phyloP scores from a whole-genome alignment of 208 protist genomes.

The Leishmania arabica region DNA sequence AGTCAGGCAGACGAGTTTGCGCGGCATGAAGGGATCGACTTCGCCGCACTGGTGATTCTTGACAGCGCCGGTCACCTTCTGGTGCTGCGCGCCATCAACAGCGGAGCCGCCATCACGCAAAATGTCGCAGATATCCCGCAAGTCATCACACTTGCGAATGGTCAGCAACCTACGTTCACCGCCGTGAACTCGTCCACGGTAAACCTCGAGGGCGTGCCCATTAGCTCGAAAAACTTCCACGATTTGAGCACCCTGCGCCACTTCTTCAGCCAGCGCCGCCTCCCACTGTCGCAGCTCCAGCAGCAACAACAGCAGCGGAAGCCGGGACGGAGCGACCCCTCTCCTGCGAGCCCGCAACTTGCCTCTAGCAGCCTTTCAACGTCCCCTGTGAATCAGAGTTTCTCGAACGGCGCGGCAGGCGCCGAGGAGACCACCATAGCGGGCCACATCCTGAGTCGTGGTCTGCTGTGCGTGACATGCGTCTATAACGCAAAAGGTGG shows the following conservation, averaged over 20 bases:
- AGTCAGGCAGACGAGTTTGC: slow-evolving; percentile 12
- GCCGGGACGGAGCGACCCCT: slow-evolving; percentile 4
- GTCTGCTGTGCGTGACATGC: slow-evolving; percentile 53
- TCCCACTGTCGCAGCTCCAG: slow-evolving; percentile 4
- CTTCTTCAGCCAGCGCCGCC: slow-evolving; percentile 34
- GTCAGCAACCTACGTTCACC: slow-evolving; percentile 15
- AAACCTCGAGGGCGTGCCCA: slow-evolving; percentile 5
- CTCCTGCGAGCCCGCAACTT: slow-evolving; percentile 1
- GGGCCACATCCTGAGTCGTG: slow-evolving; percentile 77
- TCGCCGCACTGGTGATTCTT: slow-evolving; percentile 56
- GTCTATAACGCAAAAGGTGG: slow-evolving; percentile 22
- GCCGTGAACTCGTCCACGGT: slow-evolving; percentile 20
- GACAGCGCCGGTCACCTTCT: slow-evolving; percentile 70
- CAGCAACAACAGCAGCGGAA: background rate
- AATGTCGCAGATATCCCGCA: slow-evolving; percentile 68
- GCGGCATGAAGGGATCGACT: slow-evolving; percentile 17
- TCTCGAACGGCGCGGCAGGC: slow-evolving; percentile 6
- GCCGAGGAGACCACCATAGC: slow-evolving; percentile 18
- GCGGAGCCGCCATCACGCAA: slow-evolving; percentile 31
- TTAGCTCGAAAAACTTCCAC: slow-evolving; percentile 52
- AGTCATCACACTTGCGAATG: slow-evolving; percentile 45
- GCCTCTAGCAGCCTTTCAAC: slow-evolving; percentile 27
- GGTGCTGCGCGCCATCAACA: slow-evolving; percentile 55
- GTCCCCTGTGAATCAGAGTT: slow-evolving; percentile 24
- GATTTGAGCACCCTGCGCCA: slow-evolving; percentile 53